Conservation (phyloP, 1,139 yeast genomes). For the Geotrichum aggregatum region DNA sequence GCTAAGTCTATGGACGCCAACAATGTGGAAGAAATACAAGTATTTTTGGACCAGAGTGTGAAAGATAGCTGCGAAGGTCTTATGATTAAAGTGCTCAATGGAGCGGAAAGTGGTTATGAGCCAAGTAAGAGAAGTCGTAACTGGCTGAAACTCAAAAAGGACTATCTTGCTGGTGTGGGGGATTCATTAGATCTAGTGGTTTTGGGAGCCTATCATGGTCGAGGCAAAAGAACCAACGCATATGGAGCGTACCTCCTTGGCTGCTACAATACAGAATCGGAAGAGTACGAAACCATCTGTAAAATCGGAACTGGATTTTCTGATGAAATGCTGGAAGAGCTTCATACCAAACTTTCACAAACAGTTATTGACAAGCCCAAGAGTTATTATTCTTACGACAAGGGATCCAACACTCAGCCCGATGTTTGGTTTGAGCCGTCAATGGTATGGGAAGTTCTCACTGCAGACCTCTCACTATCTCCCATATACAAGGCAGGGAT, state of each 20-base stretch:
- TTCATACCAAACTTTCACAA: slow-evolving; percentile 60
- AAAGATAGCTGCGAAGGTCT: slow-evolving; percentile 92
- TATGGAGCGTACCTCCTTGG: slow-evolving; percentile 94
- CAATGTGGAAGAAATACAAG: slow-evolving; percentile 68
- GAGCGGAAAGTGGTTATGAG: slow-evolving; percentile 77
- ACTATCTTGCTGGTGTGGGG: slow-evolving; percentile 79
- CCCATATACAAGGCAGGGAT: slow-evolving; percentile 91
- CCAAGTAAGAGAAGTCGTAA: slow-evolving; percentile 93
- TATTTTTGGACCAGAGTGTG: slow-evolving; percentile 83
- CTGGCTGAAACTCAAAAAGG: slow-evolving; percentile 94
- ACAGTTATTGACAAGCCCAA: slow-evolving; percentile 68
- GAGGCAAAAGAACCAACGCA: slow-evolving; percentile 89
- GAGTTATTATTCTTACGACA: slow-evolving; percentile 65
- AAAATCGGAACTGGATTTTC: slow-evolving; percentile 97
- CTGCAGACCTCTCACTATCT: slow-evolving; percentile 89
- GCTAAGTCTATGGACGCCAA: slow-evolving; percentile 74
- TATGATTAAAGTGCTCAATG: slow-evolving; percentile 88
- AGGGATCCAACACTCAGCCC: slow-evolving; percentile 54
- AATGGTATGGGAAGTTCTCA: slow-evolving; percentile 79
- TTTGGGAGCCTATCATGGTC: slow-evolving; percentile 89
- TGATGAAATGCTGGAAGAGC: slow-evolving; percentile 66
- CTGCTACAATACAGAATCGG: slow-evolving; percentile 81
- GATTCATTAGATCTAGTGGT: slow-evolving; percentile 93
- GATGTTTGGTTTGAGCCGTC: slow-evolving; percentile 97
- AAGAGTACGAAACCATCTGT: slow-evolving; percentile 91